Percentiles rank a stretch among this genome's conserved stretches.
phyloP scores from a whole-genome alignment of 2,329 filamentous ascomycete genomes.

The Whalleya microplaca region DNA sequence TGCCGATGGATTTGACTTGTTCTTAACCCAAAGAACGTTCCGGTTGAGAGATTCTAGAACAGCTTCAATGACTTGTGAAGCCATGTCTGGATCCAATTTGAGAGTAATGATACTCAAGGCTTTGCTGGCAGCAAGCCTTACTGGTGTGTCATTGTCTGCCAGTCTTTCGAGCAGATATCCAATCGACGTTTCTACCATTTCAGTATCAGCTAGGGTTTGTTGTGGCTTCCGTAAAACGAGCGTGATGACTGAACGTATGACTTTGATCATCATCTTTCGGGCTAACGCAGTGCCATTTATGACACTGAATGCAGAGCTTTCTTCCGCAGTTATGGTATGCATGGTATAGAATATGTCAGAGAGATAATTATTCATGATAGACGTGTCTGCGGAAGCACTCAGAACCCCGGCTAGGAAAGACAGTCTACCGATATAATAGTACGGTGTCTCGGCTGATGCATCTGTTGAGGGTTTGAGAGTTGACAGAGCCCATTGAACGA shows the following conservation, averaged over 20 bases:
- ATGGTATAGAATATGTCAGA: slow-evolving; percentile 67
- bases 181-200: slow-evolving; percentile 78
- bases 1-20: slow-evolving; percentile 37
- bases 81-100: slow-evolving; percentile 79
- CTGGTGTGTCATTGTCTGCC: slow-evolving; percentile 86
- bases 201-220: slow-evolving; percentile 47
- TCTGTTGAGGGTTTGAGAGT: slow-evolving; percentile 55
- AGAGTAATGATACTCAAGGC: slow-evolving; percentile 85
- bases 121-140: slow-evolving; percentile 89
- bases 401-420: slow-evolving; percentile 79
- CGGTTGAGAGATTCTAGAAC: slow-evolving; percentile 71
- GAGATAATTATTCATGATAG: slow-evolving; percentile 72
- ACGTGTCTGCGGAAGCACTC: slow-evolving; percentile 69
- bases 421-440: slow-evolving; percentile 77
- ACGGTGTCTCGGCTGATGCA: slow-evolving; percentile 56
- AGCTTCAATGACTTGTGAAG: slow-evolving; percentile 82
- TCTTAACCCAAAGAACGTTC: slow-evolving; percentile 59
- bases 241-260: slow-evolving; percentile 74
- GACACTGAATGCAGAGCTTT: slow-evolving; percentile 51
- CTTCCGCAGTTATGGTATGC: slow-evolving; percentile 58
- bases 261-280: slow-evolving; percentile 82
- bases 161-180: slow-evolving; percentile 78
- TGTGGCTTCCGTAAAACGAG: slow-evolving; percentile 62
- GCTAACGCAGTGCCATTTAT: slow-evolving; percentile 77
- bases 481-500: slow-evolving; percentile 73